Evolutionary conservation across 768 basidiomycete genomes (phyloP).

Genomic region (Nevesoporus exiguus): DNA sequence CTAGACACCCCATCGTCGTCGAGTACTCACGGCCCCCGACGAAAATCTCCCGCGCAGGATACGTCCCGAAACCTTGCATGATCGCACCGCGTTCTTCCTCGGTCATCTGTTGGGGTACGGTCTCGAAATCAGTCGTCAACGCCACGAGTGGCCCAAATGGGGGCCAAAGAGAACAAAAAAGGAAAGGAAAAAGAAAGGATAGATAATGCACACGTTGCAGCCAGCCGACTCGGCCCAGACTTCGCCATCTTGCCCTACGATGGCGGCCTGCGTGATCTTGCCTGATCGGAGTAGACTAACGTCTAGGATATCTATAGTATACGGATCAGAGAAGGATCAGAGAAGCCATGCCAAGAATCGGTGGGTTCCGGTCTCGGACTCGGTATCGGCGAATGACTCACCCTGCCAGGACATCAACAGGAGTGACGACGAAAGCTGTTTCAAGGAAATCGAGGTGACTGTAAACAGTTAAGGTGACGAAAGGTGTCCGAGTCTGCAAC

Average conservation of each 20-base stretch:
- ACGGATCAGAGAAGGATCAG: not conserved
- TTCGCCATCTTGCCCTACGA: slow-evolving; percentile 30
- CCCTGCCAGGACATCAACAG: slow-evolving; percentile 30
- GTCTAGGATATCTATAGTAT: slow-evolving; percentile 70
- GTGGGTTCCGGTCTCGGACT: not conserved
- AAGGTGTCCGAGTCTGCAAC: not conserved
- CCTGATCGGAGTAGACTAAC: slow-evolving; percentile 70
- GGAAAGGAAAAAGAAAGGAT: not conserved
- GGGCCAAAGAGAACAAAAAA: not conserved
- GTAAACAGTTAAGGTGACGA: too few species aligned
- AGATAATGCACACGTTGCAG: slow-evolving; percentile 23
- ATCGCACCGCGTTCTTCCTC: slow-evolving; percentile 19
- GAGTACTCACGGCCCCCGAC: slow-evolving; percentile 21
- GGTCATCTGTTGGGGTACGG: slow-evolving; percentile 18
- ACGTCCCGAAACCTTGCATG: slow-evolving; percentile 16
- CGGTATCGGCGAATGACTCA: slow-evolving; percentile 8
- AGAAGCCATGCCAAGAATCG: not conserved
- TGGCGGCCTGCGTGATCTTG: slow-evolving; percentile 71
- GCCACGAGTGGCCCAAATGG: too few species aligned
- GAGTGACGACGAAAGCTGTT: not conserved
- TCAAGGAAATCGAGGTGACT: not conserved
- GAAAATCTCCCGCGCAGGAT: slow-evolving; percentile 21
- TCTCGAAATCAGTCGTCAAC: not conserved
- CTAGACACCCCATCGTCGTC: slow-evolving; percentile 29
- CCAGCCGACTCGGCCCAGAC: slow-evolving; percentile 31